A percentile compares a stretch with the other conserved stretches of the same genome.
Evolutionary conservation across 148 eudicot species (phyloP).

Genomic region (Chenopodium formosanum): DNA sequence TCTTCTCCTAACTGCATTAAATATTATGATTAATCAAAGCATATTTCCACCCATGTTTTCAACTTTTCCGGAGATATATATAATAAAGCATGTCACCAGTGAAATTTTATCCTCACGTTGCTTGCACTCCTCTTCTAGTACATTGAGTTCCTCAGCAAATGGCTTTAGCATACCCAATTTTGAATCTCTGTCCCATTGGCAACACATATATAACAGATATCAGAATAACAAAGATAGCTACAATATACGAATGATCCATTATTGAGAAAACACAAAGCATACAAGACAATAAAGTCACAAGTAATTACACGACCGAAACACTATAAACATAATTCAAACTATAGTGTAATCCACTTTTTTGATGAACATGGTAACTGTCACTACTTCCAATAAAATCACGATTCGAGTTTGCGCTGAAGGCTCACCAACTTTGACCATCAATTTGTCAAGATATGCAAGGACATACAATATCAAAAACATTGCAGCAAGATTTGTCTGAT

Average conservation of each 20-base stretch:
- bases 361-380: too few relatives aligned
- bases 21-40: conserved; percentile 9
- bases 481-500: too few relatives aligned
- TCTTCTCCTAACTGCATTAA: conserved; percentile 60
- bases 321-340: too few relatives aligned
- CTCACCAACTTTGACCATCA: too few relatives aligned
- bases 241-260: not conserved
- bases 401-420: too few relatives aligned
- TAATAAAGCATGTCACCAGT: conserved; percentile 38
- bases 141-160: conserved; percentile 42
- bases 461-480: too few relatives aligned
- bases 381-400: too few relatives aligned
- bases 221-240: not conserved
- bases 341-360: too few relatives aligned
- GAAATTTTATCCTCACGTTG: conserved; percentile 46
- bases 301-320: not conserved
- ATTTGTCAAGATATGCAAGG: too few relatives aligned
- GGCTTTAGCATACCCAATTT: conserved; percentile 46
- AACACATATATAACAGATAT: not conserved
- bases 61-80: not conserved
- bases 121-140: conserved; percentile 56
- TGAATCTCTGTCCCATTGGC: conserved; percentile 38
- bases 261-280: not conserved
- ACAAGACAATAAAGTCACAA: not conserved
- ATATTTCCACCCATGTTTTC: not conserved